Evolutionary conservation across 805 yeast species (phyloP).

Genomic region (Candida lessepsii): DNA sequence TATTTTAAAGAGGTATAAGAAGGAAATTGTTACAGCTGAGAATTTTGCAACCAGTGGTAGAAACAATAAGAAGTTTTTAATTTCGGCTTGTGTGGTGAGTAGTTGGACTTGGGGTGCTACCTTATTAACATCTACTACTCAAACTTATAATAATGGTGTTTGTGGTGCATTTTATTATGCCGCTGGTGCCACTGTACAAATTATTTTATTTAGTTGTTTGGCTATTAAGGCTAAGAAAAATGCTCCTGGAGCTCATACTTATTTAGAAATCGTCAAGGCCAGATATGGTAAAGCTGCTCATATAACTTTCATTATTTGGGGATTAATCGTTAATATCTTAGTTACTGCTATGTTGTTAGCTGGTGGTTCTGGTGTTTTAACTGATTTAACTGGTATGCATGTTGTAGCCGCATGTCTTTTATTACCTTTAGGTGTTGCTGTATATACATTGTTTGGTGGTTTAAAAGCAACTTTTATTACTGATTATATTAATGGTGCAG

Average conservation of each 20-base stretch:
- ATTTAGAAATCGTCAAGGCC: constrained; percentile 76
- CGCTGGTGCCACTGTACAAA: constrained; percentile 88
- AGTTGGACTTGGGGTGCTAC: constrained; percentile 78
- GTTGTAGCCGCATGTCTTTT: constrained; percentile 79
- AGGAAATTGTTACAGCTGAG: constrained; percentile 86
- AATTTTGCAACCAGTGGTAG: constrained; percentile 94
- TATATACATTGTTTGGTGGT: constrained; percentile 45
- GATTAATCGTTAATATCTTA: constrained; percentile 80
- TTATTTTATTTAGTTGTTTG: constrained; percentile 77
- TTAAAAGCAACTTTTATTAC: constrained; percentile 47
- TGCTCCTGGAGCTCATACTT: constrained; percentile 92
- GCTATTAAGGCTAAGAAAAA: constrained; percentile 86
- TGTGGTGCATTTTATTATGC: constrained; percentile 83
- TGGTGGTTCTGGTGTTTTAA: constrained; percentile 85
- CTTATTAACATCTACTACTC: constrained; percentile 54
- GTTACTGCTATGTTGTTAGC: constrained; percentile 92
- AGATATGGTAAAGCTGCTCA: constrained; percentile 83
- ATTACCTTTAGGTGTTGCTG: constrained; percentile 73
- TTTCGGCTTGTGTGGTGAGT: constrained; percentile 87
- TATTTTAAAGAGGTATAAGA: constrained; percentile 72
- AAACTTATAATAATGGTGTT: constrained; percentile 73
- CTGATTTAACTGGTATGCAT: constrained; percentile 74
- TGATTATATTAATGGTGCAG: constrained; percentile 46
- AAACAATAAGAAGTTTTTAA: constrained; percentile 78
- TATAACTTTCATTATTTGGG: constrained; percentile 69